Evolutionary conservation across 805 yeast species (phyloP), one percentile per base, ranked within the genome.

Genomic region (Candida oleophila): DNA sequence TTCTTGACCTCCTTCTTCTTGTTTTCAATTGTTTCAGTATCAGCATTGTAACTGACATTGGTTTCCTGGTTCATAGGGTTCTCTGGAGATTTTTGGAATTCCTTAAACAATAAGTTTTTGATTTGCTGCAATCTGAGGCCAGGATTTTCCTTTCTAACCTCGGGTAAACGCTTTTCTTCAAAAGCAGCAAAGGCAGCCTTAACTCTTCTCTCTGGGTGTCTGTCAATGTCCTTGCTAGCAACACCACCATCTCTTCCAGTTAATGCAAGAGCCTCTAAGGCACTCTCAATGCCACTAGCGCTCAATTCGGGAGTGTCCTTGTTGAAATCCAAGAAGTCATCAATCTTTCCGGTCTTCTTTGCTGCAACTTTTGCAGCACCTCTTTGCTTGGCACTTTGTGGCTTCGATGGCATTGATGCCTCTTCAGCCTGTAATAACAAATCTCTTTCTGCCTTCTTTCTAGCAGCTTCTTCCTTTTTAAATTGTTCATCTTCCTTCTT

Each of bases 191-290:
- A 73, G 0, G 96, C 96, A 21, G 92, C 89, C 70, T 87, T 88
- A 66, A 84, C 86, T 60, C 96, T 79, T 67, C 95, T 80, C 71
- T 88, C 96, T 8, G 96, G 96, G 56, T 88, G 96, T 64, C 89
- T 82, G 49, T 88, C 96, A 44, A 88, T 73, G 44, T 82, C 88
- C 58, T 82, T 82, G 50, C 68, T 68, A 37, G 70, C 65, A 28
- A 84, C 83, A 44, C 81, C 85, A 22, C 75, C 80, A 45, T 73
- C 79, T 40, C 71, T 78, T 20, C 73, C 69, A 11, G 90, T 77
- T 64, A 88, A 73, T 3, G 87, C 76, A 59, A 88, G 73, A 3
- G 95, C 95, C 45, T 87, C 89, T 51, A 88, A 69, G 2, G 92
- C 94, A 57, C 79, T 80, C 52, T 88, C 95, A 39, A 88, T 74